A percentile compares a stretch with the other conserved stretches of the same genome.
Conservation (phyloP, 257 asterid species). For the Rehmannia glutinosa region DNA sequence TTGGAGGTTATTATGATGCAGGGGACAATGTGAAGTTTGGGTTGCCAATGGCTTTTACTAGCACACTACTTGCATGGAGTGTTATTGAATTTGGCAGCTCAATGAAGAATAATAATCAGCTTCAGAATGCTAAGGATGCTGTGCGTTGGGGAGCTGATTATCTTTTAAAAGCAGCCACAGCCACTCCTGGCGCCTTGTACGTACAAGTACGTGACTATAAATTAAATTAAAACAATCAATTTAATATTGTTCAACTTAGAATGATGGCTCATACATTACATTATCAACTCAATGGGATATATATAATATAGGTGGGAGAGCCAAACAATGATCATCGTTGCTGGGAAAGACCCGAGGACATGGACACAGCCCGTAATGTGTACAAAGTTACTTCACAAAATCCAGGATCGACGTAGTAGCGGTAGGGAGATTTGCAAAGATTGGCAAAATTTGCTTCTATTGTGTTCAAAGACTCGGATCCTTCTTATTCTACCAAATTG, state of each 20-base stretch:
- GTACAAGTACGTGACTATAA: too few relatives aligned
- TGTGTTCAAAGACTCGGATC: conserved; percentile 66
- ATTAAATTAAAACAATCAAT: too few relatives aligned
- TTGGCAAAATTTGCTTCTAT: conserved; percentile 85
- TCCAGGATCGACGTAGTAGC: conserved; percentile 92
- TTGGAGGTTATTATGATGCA: conserved; percentile 87
- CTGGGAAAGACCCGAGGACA: conserved; percentile 90
- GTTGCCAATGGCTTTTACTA: conserved; percentile 84
- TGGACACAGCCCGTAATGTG: conserved; percentile 69
- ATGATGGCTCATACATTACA: too few relatives aligned
- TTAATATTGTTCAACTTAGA: too few relatives aligned
- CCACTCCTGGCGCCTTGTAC: conserved; percentile 55
- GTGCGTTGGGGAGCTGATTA: conserved; percentile 81
- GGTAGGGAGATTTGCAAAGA: conserved; percentile 91
- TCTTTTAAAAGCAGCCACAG: conserved; percentile 79
- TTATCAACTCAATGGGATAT: too few relatives aligned
- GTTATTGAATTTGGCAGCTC: conserved; percentile 64
- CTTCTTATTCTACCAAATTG: conserved; percentile 51
- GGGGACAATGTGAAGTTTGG: conserved; percentile 89
- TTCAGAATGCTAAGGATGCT: conserved; percentile 50
- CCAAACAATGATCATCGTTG: conserved; percentile 72
- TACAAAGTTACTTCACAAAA: conserved; percentile 61
- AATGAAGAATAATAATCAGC: conserved; percentile 49
- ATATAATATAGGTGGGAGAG: conserved; percentile 61
- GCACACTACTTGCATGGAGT: conserved; percentile 78